Percentiles rank a stretch among this genome's conserved stretches.
These are phyloP conservation scores for Hanseniaspora lindneri DNA, from an alignment of 805 yeast species.

Conservation along the genomic window DNA sequence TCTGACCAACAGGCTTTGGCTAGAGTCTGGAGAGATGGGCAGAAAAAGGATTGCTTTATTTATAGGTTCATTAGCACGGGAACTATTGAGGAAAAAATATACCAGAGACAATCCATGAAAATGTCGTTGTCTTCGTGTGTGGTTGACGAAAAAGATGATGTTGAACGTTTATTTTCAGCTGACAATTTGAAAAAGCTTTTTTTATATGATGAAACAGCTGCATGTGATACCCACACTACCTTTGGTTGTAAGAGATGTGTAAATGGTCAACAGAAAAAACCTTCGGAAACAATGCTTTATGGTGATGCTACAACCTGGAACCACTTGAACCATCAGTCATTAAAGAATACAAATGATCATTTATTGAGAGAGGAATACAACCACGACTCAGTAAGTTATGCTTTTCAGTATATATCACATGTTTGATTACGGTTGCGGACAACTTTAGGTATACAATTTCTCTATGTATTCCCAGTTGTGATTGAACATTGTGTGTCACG, in stretches of 20 bases:
- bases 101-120: conserved; percentile 91
- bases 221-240: conserved; percentile 86
- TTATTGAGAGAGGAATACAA: conserved; percentile 62
- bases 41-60: conserved; percentile 89
- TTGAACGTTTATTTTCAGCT: conserved; percentile 78
- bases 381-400: conserved; percentile 63
- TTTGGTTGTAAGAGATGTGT: conserved; percentile 77
- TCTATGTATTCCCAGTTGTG: too few species aligned
- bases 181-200: conserved; percentile 70
- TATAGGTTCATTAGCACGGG: conserved; percentile 92
- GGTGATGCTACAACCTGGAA: conserved; percentile 99
- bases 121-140: conserved; percentile 87
- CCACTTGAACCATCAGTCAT: conserved; percentile 56
- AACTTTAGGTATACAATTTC: too few species aligned
- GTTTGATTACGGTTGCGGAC: conserved; percentile 18
- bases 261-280: conserved; percentile 46
- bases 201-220: conserved; percentile 50
- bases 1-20: conserved; percentile 97
- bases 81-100: conserved; percentile 89
- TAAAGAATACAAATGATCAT: conserved; percentile 61
- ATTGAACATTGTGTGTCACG: too few species aligned
- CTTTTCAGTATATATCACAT: conserved; percentile 89
- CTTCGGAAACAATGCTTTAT: conserved; percentile 78
- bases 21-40: conserved; percentile 98
- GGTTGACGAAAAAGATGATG: conserved; percentile 92